Evolutionary conservation across 179 eudicot genomes (phyloP), one percentile per base, ranked within the genome.

Genomic region (Beta corolliflora): DNA sequence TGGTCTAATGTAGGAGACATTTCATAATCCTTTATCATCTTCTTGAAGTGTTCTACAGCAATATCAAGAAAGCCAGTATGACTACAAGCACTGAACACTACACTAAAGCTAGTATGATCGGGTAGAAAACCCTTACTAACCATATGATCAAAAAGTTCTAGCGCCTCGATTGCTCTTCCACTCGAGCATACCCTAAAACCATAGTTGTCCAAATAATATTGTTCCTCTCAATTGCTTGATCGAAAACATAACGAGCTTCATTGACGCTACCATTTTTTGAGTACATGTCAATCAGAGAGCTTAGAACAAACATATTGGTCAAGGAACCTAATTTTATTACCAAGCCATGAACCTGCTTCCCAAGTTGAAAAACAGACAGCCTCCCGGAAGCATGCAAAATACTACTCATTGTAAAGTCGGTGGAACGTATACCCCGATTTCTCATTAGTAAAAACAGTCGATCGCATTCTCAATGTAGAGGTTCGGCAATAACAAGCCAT

Each of bases 61-160:
- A 68, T 81, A 52, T 87, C 87, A 31, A 87, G 85, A 71, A 77
- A 82, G 23, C 92, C 92, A 53, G 85, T 80, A 74, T 86, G 88
- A 80, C 79, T 89, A 77, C 92, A 89, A 5, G 89, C 89, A 71
- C 81, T 84, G 80, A 87, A 73, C 9, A 83, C 82, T 48, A 86
- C 89, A 9, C 88, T 84, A 52, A 89, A 87, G 78, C 89, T 84
- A n/a, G 86, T 67, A 83, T 87, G 86, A 75, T 89, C 89, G 6
- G 89, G 90, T 11, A 25, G 45, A 45, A 83, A 55, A 9, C 85
- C 85, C 63, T 84, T 55, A 25, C 11, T 66, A 46, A 84, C 29
- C 83, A 85, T 70, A 45, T 54, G 71, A 79, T 86, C 88, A 82
- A 87, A 89, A 14, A 89, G 80, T 68, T 82, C 66, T 56, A 87